These are phyloP conservation scores for Suillus occidentalis DNA, from an alignment of 768 basidiomycete genomes.

Conservation along the genomic window DNA sequence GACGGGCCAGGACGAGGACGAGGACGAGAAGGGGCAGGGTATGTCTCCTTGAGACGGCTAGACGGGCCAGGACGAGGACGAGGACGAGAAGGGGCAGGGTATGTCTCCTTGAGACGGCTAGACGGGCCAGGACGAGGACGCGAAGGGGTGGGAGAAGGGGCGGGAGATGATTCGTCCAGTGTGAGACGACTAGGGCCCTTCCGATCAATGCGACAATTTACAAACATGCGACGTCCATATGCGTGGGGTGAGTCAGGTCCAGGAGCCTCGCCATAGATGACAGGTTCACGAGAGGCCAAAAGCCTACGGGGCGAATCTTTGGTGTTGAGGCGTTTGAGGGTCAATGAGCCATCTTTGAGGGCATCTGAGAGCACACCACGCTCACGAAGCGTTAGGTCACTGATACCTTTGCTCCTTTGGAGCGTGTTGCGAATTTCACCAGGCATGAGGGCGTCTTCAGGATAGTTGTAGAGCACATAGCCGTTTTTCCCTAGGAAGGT, in stretches of 20 bases:
- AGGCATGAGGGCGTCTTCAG: not conserved
- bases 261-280: not conserved
- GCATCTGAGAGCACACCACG: not conserved
- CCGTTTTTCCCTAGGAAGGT: not conserved
- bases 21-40: too few relatives aligned
- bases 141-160: too few relatives aligned
- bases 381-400: not conserved
- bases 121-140: too few relatives aligned
- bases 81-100: too few relatives aligned
- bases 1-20: too few relatives aligned
- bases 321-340: not conserved
- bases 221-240: not conserved
- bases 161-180: too few relatives aligned
- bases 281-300: not conserved
- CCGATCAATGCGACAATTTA: too few relatives aligned
- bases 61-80: too few relatives aligned
- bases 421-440: not conserved
- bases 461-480: not conserved
- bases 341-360: not conserved
- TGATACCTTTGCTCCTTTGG: constrained; percentile 1
- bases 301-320: not conserved
- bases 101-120: too few relatives aligned
- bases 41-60: too few relatives aligned
- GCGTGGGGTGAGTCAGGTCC: not conserved
- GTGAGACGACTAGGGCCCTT: too few relatives aligned